Evolutionary conservation across 345 rosid species (phyloP), one percentile per base, ranked within the genome.

Genomic region (Citrus unshiu): DNA sequence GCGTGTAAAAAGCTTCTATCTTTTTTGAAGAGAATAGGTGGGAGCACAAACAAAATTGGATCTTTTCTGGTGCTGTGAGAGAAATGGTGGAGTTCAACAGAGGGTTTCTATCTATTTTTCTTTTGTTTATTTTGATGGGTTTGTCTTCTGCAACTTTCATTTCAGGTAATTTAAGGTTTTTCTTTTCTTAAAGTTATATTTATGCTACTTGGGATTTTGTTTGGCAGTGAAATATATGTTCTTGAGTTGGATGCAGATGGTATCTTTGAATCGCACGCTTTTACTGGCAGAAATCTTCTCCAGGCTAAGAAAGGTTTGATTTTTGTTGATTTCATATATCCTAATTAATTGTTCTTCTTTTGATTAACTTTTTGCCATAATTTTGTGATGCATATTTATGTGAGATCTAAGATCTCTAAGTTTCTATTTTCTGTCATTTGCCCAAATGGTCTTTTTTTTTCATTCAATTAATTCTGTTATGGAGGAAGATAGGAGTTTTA

Each of bases 221-320:
- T 7, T 8, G 39, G 68, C 43, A 18, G 21, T n/a, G 29, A 67
- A 40, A 10, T n/a, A 61, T 18, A 49, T 49, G 24, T 80, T 35
- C 25, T 77, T 78, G 60, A 24, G 56, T 80, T 35, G 84, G 75
- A 13, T 85, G 72, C 88, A 91, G 94, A 83, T 82, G 77, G 58
- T 27, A 76, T 85, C 78, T 87, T 90, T 19, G 79, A 83, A 77
- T 89, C 86, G 74, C 85, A 77, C 61, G 76, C 73, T 75, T 82
- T 77, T 73, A 71, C 80, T 61, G 86, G 87, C 73, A 88, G 95
- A 72, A 91, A 71, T 79, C 92, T 92, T 60, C 94, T 91, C 69
- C 88, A 87, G 81, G 82, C 95, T 70, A 89, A 82, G 86, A 91
- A 92, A 89, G 85, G 97, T 92, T 70, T 73, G 34, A 29, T 66